A percentile compares a stretch with the other conserved stretches of the same genome.
phyloP scores from a whole-genome alignment of 2,329 filamentous ascomycete species.

The Dactylonectria macrodidyma region DNA sequence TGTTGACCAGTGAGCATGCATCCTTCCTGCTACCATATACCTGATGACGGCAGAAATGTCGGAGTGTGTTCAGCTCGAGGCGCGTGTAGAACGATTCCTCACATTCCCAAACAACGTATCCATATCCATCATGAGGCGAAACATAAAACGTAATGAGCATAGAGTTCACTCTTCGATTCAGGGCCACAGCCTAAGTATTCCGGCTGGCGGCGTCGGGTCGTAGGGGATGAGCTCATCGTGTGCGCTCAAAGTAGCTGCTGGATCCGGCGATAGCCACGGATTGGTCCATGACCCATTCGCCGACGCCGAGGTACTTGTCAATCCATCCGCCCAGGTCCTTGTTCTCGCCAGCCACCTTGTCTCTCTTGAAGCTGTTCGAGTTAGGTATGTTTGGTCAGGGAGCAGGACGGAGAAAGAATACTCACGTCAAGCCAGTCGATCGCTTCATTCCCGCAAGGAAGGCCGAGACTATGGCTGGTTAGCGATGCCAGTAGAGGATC shows the following conservation, averaged over 20 bases:
- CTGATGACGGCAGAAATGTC: constrained; percentile 11
- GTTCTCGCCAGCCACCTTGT: constrained; percentile 84
- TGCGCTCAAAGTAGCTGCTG: constrained; percentile 92
- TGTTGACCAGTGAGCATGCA: constrained; percentile 19
- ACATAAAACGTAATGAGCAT: constrained; percentile 14
- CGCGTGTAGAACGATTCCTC: constrained; percentile 7
- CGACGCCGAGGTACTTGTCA: constrained; percentile 92
- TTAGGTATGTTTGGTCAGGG: constrained; percentile 40
- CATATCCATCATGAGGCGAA: constrained; percentile 16
- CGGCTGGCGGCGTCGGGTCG: constrained; percentile 1
- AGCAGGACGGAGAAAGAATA: constrained; percentile 49
- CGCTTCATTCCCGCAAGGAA: constrained; percentile 98
- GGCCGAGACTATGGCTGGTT: constrained; percentile 80
- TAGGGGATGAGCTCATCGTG: constrained; percentile 67
- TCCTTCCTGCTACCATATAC: not conserved
- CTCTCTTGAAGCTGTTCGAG: constrained; percentile 82
- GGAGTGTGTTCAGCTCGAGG: constrained; percentile 8
- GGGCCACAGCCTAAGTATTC: constrained; percentile 11
- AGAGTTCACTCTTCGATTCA: constrained; percentile 11
- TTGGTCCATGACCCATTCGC: constrained; percentile 99
- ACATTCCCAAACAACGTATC: constrained; percentile 10
- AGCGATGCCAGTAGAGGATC: not conserved
- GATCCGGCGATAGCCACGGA: constrained; percentile 92
- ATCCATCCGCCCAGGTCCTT: constrained; percentile 91
- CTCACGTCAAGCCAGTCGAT: constrained; percentile 97